Conservation (phyloP, 345 rosid genomes). For the Gossypium mustelinum region DNA sequence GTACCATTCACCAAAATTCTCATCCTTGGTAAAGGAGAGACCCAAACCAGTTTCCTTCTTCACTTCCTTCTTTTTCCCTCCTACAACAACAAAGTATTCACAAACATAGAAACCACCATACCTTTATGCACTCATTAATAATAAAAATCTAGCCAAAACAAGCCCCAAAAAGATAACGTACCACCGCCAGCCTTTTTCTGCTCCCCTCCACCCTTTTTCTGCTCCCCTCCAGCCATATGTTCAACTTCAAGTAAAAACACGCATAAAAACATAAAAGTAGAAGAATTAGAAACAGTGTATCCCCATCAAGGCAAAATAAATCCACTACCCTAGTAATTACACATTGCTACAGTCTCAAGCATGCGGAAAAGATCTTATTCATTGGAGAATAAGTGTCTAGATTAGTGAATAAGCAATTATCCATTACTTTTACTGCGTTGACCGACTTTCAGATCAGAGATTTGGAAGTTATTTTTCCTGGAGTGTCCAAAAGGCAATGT, state of each 20-base stretch:
- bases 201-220: neutral
- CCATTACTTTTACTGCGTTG: neutral
- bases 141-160: neutral
- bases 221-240: constrained; percentile 17
- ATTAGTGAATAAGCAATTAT: neutral
- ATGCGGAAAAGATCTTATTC: neutral
- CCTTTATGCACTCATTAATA: neutral
- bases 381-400: neutral
- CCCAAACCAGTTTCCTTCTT: constrained; percentile 95
- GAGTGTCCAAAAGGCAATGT: neutral
- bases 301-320: neutral
- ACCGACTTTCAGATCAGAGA: neutral
- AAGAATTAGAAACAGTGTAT: neutral
- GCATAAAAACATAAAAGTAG: neutral
- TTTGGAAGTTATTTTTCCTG: neutral
- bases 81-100: neutral
- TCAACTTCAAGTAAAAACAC: neutral
- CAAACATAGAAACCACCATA: neutral
- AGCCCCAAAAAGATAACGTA: neutral
- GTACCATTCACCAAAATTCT: constrained; percentile 94
- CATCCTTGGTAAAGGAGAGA: constrained; percentile 74
- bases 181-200: constrained; percentile 13
- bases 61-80: constrained; percentile 88
- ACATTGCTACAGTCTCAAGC: neutral
- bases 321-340: neutral